These are phyloP conservation scores for Neonectria punicea DNA, from an alignment of 2,329 filamentous ascomycete species.

Conservation along the genomic window DNA sequence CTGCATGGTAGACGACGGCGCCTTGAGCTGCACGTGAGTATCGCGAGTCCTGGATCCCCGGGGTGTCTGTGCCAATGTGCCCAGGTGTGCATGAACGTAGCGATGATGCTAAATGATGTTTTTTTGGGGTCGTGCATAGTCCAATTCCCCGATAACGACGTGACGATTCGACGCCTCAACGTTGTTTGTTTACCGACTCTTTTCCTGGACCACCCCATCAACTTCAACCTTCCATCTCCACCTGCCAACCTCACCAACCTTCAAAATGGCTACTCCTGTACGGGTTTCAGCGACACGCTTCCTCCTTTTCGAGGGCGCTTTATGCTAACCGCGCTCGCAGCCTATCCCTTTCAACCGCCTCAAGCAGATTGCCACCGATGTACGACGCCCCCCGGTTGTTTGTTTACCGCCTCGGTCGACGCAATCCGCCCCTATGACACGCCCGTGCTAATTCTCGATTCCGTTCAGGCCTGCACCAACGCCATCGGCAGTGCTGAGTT, in stretches of 20 bases:
- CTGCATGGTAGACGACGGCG: conserved; percentile 18
- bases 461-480: conserved; percentile 78
- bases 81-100: conserved; percentile 27
- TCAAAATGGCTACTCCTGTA: conserved; percentile 54
- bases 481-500: conserved; percentile 78
- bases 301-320: background rate
- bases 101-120: conserved; percentile 28
- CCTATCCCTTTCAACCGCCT: conserved; percentile 81
- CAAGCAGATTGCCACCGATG: conserved; percentile 86
- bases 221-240: conserved; percentile 36
- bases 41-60: conserved; percentile 13
- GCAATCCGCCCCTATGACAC: conserved; percentile 16
- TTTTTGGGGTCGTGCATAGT: conserved; percentile 29
- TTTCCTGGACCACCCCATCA: conserved; percentile 39
- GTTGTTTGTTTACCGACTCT: conserved; percentile 46
- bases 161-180: conserved; percentile 38
- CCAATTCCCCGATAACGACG: conserved; percentile 39
- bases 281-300: conserved; percentile 15
- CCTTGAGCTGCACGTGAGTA: conserved; percentile 28
- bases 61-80: conserved; percentile 6
- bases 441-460: conserved; percentile 22
- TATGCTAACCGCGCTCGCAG: conserved; percentile 55
- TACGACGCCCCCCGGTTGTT: conserved; percentile 56
- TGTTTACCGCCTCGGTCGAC: conserved; percentile 36
- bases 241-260: conserved; percentile 30